A percentile compares a stretch with the other conserved stretches of the same genome.
phyloP scores from a whole-genome alignment of 192 early-diverging fungal genomes.

The Mortierella antarctica region DNA sequence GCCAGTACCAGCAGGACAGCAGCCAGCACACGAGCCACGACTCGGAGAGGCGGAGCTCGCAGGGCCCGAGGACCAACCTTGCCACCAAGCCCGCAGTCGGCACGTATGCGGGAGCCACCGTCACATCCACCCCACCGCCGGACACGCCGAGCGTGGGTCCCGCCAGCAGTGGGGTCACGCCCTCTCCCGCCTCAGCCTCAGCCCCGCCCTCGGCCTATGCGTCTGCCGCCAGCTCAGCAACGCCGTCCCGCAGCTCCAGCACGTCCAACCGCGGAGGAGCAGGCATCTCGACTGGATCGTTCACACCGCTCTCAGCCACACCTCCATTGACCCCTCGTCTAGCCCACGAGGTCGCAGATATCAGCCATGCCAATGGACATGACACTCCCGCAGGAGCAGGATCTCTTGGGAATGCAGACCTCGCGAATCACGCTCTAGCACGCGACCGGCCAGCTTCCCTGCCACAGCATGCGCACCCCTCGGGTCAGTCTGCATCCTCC shows the following conservation, averaged over 20 bases:
- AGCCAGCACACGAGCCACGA: conserved; percentile 9
- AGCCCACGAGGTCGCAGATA: background rate
- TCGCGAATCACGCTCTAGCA: too few relatives aligned
- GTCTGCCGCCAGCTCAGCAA: conserved; percentile 45
- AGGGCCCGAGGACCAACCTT: conserved; percentile 31
- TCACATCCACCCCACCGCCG: conserved; percentile 6
- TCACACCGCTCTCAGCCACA: conserved; percentile 35
- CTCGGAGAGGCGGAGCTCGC: conserved; percentile 3
- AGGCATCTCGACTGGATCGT: conserved; percentile 26
- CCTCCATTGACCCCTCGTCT: conserved; percentile 39
- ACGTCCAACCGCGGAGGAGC: conserved; percentile 31
- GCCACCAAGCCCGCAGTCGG: conserved; percentile 34
- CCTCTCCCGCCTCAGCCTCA: conserved; percentile 7
- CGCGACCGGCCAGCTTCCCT: too few relatives aligned
- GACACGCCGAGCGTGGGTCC: background rate
- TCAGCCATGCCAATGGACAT: background rate
- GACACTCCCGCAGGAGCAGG: background rate
- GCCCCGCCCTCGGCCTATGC: conserved; percentile 22
- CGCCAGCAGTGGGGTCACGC: background rate
- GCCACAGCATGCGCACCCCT: too few relatives aligned
- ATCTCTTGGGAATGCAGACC: background rate
- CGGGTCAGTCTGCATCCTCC: too few relatives aligned
- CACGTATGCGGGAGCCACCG: conserved; percentile 15
- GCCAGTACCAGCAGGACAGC: conserved; percentile 9
- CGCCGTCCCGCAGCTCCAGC: conserved; percentile 49